Evolutionary conservation across 495 filamentous ascomycete genomes (phyloP), one percentile per base, ranked within the genome.

Genomic region (Hypoxylon trugodes): DNA sequence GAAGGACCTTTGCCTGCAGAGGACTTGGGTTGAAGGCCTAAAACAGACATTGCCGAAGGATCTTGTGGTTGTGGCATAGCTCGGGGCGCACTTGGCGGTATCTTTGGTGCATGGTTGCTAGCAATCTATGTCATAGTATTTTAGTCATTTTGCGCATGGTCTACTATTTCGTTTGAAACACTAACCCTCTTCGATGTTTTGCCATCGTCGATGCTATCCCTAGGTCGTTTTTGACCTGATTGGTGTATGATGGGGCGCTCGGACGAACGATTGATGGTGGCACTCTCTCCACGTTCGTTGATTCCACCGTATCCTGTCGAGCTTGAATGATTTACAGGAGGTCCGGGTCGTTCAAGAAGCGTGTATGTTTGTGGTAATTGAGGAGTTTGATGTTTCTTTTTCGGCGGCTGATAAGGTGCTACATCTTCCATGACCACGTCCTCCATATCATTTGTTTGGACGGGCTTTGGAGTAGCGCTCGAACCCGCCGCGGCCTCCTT

Each of bases 121-220:
- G 66, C 60, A 35, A 66, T 6, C 73, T 70, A 32, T 43, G 22
- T 42, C 16, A 40, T 43, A 21, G 7, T 19, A 4, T 6, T 32
- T 69, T 50, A 74, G 56, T 56, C 42, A 42, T 49, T 28, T 38
- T 15, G 3, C 2, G 18, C 28, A 10, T 15, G 2, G n/a, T n/a
- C n/a, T 26, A 33, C 24, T 32, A 6, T 18, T 5, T 35, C 35
- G 57, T 49, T 25, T 4, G 9, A 18, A 10, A 33, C 0, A 19
- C 70, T 58, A 69, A 77, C 77, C 61, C 68, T 77, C 59, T 79
- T 79, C 2, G 66, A 26, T 22, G 41, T 24, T 33, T 68, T 70
- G 4, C 64, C 65, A 2, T 66, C 62, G 4, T 73, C 66, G 6
- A 18, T 8, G 1, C 55, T 52, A n/a, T 76, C 74, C 18, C 70